Conservation (phyloP, 2,329 filamentous ascomycete species). For the Pseudogymnoascus sp. region DNA sequence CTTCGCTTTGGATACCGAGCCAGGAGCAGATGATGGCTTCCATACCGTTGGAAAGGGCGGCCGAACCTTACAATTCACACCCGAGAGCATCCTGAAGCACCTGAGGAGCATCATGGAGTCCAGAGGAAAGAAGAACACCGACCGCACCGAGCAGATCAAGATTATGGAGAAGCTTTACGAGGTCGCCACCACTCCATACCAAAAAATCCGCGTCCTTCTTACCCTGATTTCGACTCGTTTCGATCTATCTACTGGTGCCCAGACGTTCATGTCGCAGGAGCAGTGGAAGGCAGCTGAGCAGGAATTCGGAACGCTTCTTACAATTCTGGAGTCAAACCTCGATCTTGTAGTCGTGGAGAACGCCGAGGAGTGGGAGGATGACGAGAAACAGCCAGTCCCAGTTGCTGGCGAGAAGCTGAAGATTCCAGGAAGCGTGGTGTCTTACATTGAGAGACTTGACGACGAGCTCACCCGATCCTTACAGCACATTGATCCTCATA, state of each 20-base stretch:
- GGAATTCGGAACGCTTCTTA: constrained; percentile 72
- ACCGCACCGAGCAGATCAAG: constrained; percentile 87
- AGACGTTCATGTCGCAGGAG: constrained; percentile 82
- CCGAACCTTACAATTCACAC: constrained; percentile 82
- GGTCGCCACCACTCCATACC: constrained; percentile 85
- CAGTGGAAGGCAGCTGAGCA: constrained; percentile 94
- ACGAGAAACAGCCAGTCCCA: constrained; percentile 81
- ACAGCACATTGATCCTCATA: constrained; percentile 96
- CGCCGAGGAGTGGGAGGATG: constrained; percentile 98
- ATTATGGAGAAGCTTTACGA: constrained; percentile 95
- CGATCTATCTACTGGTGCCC: constrained; percentile 74
- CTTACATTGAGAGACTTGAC: constrained; percentile 88
- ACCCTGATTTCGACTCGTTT: constrained; percentile 91
- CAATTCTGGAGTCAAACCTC: constrained; percentile 69
- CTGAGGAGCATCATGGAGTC: constrained; percentile 88
- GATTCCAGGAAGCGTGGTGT: constrained; percentile 88
- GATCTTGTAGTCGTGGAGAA: constrained; percentile 83
- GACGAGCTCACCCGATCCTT: constrained; percentile 97
- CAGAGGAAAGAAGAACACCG: constrained; percentile 97
- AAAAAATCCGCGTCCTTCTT: constrained; percentile 84
- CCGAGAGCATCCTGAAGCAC: constrained; percentile 97
- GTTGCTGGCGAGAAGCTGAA: constrained; percentile 72
- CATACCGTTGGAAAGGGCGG: constrained; percentile 83
- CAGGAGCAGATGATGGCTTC: constrained; percentile 77
- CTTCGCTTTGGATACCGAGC: constrained; percentile 43